Conservation (phyloP, 2,329 filamentous ascomycete species). For the Talaromyces sp. region DNA sequence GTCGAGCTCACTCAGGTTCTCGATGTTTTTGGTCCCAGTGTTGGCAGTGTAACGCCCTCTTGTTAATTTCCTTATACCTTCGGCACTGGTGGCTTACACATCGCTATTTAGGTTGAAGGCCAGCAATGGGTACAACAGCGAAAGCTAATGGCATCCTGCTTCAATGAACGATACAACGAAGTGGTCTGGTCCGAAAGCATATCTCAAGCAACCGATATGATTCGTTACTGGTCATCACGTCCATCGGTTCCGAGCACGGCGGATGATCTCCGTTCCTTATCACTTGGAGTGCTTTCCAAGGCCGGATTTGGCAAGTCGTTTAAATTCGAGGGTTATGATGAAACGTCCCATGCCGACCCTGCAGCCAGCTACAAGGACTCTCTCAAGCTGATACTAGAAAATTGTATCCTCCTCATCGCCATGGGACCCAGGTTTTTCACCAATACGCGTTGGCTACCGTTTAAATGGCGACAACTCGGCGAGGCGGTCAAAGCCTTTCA, state of each 20-base stretch:
- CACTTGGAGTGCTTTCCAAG: background rate
- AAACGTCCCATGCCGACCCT: background rate
- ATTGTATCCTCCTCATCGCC: slow-evolving; percentile 1
- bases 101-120: background rate
- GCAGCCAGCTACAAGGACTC: background rate
- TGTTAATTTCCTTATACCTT: background rate
- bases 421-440: background rate
- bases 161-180: slow-evolving; percentile 2
- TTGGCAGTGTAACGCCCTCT: background rate
- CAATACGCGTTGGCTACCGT: background rate
- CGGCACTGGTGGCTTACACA: background rate
- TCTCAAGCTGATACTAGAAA: background rate
- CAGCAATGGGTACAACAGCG: background rate
- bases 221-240: background rate
- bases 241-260: background rate
- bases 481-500: slow-evolving; percentile 1
- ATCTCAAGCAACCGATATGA: background rate
- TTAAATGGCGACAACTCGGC: slow-evolving; percentile 3
- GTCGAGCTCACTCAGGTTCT: background rate
- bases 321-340: background rate
- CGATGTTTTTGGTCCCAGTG: background rate
- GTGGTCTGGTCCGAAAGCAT: background rate
- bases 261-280: background rate
- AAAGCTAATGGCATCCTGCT: slow-evolving; percentile 3
- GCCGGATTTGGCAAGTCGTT: background rate